A percentile compares a stretch with the other conserved stretches of the same genome.
phyloP scores from a whole-genome alignment of 1,284 basidiomycete species.

The Phlebopus sp. region DNA sequence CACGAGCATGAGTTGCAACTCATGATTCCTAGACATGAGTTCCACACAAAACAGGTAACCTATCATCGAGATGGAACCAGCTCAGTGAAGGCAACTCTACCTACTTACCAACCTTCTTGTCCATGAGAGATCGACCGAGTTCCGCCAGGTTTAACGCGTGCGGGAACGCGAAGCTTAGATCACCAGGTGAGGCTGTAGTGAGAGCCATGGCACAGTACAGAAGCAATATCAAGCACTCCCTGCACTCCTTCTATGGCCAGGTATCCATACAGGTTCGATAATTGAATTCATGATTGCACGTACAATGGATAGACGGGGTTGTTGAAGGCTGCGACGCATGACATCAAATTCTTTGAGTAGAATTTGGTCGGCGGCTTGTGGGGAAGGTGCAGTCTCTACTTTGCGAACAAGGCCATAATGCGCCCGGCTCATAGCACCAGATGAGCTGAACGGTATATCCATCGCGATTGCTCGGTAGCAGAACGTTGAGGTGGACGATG shows the following conservation, averaged over 20 bases:
- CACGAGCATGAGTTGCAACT: slow-evolving; percentile 76
- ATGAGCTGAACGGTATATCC: slow-evolving; percentile 72
- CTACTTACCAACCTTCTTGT: slow-evolving; percentile 65
- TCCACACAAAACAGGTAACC: slow-evolving; percentile 75
- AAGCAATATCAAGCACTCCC: slow-evolving; percentile 60
- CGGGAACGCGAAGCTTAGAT: slow-evolving; percentile 64
- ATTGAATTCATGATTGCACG: slow-evolving; percentile 25
- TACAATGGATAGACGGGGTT: slow-evolving; percentile 49
- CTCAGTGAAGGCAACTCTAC: neutral
- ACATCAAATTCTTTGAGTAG: slow-evolving; percentile 55
- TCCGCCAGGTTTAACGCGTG: slow-evolving; percentile 73
- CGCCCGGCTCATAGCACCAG: slow-evolving; percentile 67
- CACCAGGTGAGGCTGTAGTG: slow-evolving; percentile 36
- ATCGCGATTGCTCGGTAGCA: slow-evolving; percentile 34
- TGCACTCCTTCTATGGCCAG: slow-evolving; percentile 50
- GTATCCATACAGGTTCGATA: slow-evolving; percentile 12
- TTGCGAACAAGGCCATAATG: slow-evolving; percentile 72
- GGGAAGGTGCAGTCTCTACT: slow-evolving; percentile 56
- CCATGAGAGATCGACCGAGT: slow-evolving; percentile 53
- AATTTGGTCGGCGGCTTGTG: slow-evolving; percentile 55
- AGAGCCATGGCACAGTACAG: slow-evolving; percentile 64
- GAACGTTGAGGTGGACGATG: neutral
- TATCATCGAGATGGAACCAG: slow-evolving; percentile 26
- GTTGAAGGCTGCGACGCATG: slow-evolving; percentile 49
- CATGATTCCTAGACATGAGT: slow-evolving; percentile 63